A percentile compares a stretch with the other conserved stretches of the same genome.
Conservation (phyloP, 169 alveolate genomes). For the Plasmodium yoelii region DNA sequence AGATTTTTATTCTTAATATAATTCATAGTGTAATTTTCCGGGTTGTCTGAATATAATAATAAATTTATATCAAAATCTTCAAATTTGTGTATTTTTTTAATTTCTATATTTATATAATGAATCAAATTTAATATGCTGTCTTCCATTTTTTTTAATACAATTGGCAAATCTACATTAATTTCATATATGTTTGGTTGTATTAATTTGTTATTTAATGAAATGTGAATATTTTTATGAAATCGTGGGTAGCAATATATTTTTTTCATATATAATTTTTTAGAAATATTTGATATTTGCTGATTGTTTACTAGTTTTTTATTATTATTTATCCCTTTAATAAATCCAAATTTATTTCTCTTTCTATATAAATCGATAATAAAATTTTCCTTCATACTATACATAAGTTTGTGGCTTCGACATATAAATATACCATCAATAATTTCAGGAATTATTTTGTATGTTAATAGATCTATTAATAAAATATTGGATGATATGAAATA, state of each 20-base stretch:
- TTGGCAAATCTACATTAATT: conserved; percentile 48
- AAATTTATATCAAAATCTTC: conserved; percentile 65
- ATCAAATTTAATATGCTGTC: conserved; percentile 32
- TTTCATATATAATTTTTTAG: conserved; percentile 37
- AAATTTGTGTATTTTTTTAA: conserved; percentile 46
- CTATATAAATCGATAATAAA: conserved; percentile 67
- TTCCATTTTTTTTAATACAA: conserved; percentile 22
- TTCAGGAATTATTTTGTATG: conserved; percentile 76
- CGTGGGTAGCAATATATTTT: conserved; percentile 68
- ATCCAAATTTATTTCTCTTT: conserved; percentile 74
- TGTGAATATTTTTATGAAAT: conserved; percentile 72
- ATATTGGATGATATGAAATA: conserved; percentile 72
- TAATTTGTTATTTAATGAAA: conserved; percentile 54
- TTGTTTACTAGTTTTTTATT: conserved; percentile 50
- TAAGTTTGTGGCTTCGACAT: conserved; percentile 61
- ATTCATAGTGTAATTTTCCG: conserved; percentile 44
- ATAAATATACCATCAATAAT: conserved; percentile 73
- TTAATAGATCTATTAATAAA: conserved; percentile 59
- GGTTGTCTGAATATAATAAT: conserved; percentile 54
- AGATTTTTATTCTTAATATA: conserved; percentile 53
- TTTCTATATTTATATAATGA: conserved; percentile 61
- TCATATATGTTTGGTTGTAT: conserved; percentile 74
- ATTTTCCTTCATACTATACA: conserved; percentile 49
- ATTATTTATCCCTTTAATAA: conserved; percentile 70
- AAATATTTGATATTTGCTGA: conserved; percentile 31